Base-by-base conservation (phyloP, 805 yeast genomes). In the Zygosaccharomyces bailii region DNA sequence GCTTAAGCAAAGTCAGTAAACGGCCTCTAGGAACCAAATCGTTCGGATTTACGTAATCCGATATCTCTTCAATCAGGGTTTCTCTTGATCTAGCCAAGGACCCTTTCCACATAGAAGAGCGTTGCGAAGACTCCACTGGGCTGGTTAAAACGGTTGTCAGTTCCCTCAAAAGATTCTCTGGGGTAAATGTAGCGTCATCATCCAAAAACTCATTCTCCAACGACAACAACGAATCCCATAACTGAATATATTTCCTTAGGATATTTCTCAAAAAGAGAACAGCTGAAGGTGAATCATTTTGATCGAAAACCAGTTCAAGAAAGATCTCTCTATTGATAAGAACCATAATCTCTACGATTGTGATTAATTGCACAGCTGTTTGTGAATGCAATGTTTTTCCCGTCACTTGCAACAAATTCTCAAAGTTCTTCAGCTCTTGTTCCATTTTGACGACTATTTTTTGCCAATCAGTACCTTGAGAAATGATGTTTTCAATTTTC, bases 21-120 rank as follows among this genome's bases (percentile, higher is more conserved):
- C 86, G 63, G 21, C 69, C 71, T 39, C 74, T 70, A 0, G 86
- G 81, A 2, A 78, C 72, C 65, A 77, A 63, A 40, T 73, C 73
- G 41, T 73, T 69, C 0, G 84, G 75, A 10, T 80, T 73, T 14
- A 82, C 68, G 51, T 67, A 67, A 27, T 62, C 56, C 29, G 77
- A 67, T 1, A 82, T 68, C 31, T 70, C 68, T 6, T 65, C 59
- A 5, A 77, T 57, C 25, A 80, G 51, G 5, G 52, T 33, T 9
- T 57, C 55, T 44, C 85, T 64, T 6, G 83, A 71, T 5, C 45
- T 38, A 9, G 48, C 50, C 2, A 49, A 46, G 5, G 62, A 53
- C 1, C 63, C 64, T 6, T 56, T 46, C 72, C 72, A 68, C 11
- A 63, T 57, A n/a, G 61, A 54, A 0, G 44, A 33, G 18, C 49